phyloP scores from a whole-genome alignment of 495 filamentous ascomycete genomes.

The Parachaetomium inaequale region DNA sequence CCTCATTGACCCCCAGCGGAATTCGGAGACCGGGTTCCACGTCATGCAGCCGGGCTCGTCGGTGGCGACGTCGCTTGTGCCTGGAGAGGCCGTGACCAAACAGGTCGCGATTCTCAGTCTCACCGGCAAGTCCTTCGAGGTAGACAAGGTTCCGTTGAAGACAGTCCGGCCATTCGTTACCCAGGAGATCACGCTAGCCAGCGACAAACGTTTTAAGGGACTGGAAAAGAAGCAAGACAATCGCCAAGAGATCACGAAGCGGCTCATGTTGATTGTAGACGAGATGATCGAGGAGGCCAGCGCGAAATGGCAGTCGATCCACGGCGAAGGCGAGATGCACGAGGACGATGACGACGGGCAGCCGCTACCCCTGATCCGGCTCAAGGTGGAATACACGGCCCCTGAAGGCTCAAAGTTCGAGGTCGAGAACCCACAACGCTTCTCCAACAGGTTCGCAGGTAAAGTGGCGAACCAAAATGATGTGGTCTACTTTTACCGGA shows the following conservation, averaged over 20 bases:
- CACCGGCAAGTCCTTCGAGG: constrained; percentile 74
- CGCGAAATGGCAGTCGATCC: constrained; percentile 72
- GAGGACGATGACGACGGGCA: constrained; percentile 57
- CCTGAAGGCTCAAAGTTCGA: constrained; percentile 85
- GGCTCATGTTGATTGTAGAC: constrained; percentile 72
- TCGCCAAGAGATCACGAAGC: constrained; percentile 68
- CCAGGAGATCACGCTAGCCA: constrained; percentile 71
- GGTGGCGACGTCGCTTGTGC: constrained; percentile 85
- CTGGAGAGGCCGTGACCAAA: constrained; percentile 88
- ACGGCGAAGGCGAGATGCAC: constrained; percentile 42
- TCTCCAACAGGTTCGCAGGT: constrained; percentile 87
- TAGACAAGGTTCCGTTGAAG: constrained; percentile 79
- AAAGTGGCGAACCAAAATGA: constrained; percentile 93
- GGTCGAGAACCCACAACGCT: constrained; percentile 92
- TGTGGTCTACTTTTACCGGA: constrained; percentile 87
- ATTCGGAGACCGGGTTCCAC: constrained; percentile 83
- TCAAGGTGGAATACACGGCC: constrained; percentile 87
- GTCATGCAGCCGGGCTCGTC: constrained; percentile 98
- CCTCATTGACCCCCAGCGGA: constrained; percentile 74
- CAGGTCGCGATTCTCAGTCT: constrained; percentile 83
- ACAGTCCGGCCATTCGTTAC: constrained; percentile 89
- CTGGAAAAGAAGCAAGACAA: constrained; percentile 79
- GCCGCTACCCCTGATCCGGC: constrained; percentile 78
- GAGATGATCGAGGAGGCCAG: constrained; percentile 84
- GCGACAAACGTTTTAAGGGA: constrained; percentile 71